These are phyloP conservation scores for Ophiosphaerella narmari DNA, from an alignment of 2,329 filamentous ascomycete genomes.

Conservation along the genomic window DNA sequence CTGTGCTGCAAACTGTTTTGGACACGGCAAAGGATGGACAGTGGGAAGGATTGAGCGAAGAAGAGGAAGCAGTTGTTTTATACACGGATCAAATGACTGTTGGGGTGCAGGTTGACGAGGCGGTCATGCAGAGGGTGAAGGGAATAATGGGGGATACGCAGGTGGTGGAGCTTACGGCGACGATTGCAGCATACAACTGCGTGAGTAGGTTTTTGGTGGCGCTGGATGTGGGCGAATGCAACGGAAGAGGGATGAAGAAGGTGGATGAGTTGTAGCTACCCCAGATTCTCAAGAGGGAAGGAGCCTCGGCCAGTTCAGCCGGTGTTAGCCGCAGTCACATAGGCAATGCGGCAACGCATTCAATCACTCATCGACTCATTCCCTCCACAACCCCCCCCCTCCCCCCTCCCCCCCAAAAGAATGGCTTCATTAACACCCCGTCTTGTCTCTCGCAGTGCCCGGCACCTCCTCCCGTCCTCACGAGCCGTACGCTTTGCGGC, in stretches of 20 bases:
- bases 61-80: slow-evolving; percentile 69
- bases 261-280: slow-evolving; percentile 35
- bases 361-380: background rate
- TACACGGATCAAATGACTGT: slow-evolving; percentile 87
- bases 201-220: slow-evolving; percentile 84
- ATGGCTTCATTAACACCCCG: slow-evolving; percentile 41
- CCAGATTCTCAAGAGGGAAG: slow-evolving; percentile 19
- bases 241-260: slow-evolving; percentile 38
- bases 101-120: slow-evolving; percentile 70
- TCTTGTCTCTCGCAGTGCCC: slow-evolving; percentile 44
- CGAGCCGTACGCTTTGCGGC: slow-evolving; percentile 20
- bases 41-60: slow-evolving; percentile 44
- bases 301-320: slow-evolving; percentile 32
- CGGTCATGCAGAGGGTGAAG: slow-evolving; percentile 67
- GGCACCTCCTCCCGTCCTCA: slow-evolving; percentile 15
- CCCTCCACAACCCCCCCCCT: background rate
- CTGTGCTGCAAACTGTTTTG: slow-evolving; percentile 56
- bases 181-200: slow-evolving; percentile 80
- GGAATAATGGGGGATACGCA: slow-evolving; percentile 68
- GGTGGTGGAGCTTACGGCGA: slow-evolving; percentile 80
- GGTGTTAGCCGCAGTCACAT: slow-evolving; percentile 19
- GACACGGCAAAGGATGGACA: slow-evolving; percentile 23
- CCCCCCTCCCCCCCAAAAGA: too few species aligned
- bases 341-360: too few species aligned
- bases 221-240: slow-evolving; percentile 64